Conservation (phyloP, 495 filamentous ascomycete genomes). For the Annulohypoxylon stygium region DNA sequence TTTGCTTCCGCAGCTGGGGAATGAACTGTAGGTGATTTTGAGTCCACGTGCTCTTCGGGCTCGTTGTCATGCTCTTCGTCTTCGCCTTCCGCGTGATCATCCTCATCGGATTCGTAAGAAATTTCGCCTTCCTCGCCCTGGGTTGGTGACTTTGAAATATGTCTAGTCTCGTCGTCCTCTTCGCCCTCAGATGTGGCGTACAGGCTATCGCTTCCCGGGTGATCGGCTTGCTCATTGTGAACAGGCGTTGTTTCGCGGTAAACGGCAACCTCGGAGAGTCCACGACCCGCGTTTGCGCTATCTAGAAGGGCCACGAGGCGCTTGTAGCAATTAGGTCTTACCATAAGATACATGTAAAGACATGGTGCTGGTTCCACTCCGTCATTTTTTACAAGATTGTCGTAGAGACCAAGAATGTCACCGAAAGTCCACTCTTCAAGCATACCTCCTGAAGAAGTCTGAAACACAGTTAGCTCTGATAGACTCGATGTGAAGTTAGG, state of each 20-base stretch:
- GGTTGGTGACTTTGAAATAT: not conserved
- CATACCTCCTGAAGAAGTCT: constrained; percentile 49
- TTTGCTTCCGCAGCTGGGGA: constrained; percentile 11
- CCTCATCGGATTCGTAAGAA: constrained; percentile 20
- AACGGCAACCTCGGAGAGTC: constrained; percentile 49
- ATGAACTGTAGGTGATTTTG: constrained; percentile 36
- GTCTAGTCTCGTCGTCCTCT: constrained; percentile 4
- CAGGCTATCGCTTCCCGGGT: constrained; percentile 22
- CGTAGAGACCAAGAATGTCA: constrained; percentile 52
- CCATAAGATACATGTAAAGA: constrained; percentile 51
- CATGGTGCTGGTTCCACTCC: constrained; percentile 34
- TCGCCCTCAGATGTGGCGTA: constrained; percentile 29
- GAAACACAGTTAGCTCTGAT: constrained; percentile 34
- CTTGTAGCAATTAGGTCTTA: constrained; percentile 50
- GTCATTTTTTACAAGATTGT: constrained; percentile 56
- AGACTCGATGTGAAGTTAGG: not conserved
- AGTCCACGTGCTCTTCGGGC: constrained; percentile 32
- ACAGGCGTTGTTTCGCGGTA: constrained; percentile 44
- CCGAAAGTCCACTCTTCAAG: constrained; percentile 51
- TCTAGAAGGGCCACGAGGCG: constrained; percentile 51
- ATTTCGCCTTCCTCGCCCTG: constrained; percentile 8
- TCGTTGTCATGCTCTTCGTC: constrained; percentile 34
- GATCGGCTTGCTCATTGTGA: constrained; percentile 31
- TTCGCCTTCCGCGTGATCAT: not conserved
- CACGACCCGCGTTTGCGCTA: constrained; percentile 49